Percentiles rank a stretch among this genome's conserved stretches.
Evolutionary conservation across 2,329 filamentous ascomycete species (phyloP).

Genomic region (Ampelomyces quisqualis): DNA sequence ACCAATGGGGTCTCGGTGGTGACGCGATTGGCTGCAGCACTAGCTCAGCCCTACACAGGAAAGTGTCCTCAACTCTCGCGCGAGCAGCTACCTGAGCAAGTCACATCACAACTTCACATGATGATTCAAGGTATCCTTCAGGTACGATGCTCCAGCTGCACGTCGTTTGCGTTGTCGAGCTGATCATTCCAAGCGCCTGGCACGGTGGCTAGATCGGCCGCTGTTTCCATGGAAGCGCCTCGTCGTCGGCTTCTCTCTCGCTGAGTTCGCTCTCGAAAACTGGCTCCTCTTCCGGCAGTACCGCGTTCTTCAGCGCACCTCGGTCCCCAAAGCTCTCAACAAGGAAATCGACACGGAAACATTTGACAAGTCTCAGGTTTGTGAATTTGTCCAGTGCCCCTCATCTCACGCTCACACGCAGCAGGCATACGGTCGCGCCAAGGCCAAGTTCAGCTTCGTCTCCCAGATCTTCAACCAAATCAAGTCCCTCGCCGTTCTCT

Average conservation of each 20-base stretch:
- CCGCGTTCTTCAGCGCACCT: slow-evolving; percentile 74
- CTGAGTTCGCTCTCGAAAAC: slow-evolving; percentile 86
- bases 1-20: not conserved
- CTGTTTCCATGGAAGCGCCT: slow-evolving; percentile 97
- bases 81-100: slow-evolving; percentile 11
- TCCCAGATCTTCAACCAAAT: slow-evolving; percentile 80
- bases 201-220: slow-evolving; percentile 83
- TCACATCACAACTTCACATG: slow-evolving; percentile 14
- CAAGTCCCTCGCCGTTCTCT: slow-evolving; percentile 86
- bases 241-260: slow-evolving; percentile 90
- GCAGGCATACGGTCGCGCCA: slow-evolving; percentile 86
- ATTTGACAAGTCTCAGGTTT: slow-evolving; percentile 83
- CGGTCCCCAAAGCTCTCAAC: slow-evolving; percentile 80
- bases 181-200: slow-evolving; percentile 59
- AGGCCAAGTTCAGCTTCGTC: slow-evolving; percentile 84
- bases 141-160: slow-evolving; percentile 13
- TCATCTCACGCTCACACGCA: slow-evolving; percentile 19
- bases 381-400: slow-evolving; percentile 5
- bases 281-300: slow-evolving; percentile 91
- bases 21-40: slow-evolving; percentile 8
- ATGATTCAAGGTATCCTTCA: slow-evolving; percentile 44
- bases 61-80: slow-evolving; percentile 31
- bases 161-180: not conserved
- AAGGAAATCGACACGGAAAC: slow-evolving; percentile 86
- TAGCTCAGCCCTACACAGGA: slow-evolving; percentile 16